Evolutionary conservation across 352 stramenopile genomes (phyloP).

Genomic region (Pythium aquatile): DNA sequence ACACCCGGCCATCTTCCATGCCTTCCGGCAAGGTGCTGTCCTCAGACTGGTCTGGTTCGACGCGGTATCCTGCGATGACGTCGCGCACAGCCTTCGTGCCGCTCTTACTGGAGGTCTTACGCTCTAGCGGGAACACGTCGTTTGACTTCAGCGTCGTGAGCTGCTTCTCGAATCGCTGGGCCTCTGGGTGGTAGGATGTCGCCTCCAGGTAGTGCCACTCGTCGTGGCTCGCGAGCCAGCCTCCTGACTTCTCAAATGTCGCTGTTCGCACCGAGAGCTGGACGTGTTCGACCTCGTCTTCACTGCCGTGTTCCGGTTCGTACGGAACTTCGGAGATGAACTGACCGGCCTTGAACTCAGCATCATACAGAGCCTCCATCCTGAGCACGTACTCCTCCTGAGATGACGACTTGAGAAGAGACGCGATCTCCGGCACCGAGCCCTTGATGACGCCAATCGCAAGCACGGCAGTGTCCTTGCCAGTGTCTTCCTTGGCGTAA

Average conservation of each 20-base stretch:
- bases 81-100: slow-evolving; percentile 10
- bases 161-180: slow-evolving; percentile 13
- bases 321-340: too few species aligned
- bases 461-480: slow-evolving; percentile 12
- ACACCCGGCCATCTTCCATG: too few species aligned
- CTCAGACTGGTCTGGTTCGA: too few species aligned
- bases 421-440: slow-evolving; percentile 10
- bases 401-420: not conserved
- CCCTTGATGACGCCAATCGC: slow-evolving; percentile 16
- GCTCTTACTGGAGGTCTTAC: too few species aligned
- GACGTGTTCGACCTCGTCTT: slow-evolving; percentile 8
- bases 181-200: not conserved
- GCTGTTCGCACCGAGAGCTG: slow-evolving; percentile 17
- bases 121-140: not conserved
- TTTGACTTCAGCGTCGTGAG: slow-evolving; percentile 15
- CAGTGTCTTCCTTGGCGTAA: slow-evolving; percentile 10
- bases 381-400: slow-evolving; percentile 12
- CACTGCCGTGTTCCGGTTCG: not conserved
- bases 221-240: slow-evolving; percentile 17
- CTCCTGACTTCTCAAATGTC: slow-evolving; percentile 4
- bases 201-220: slow-evolving; percentile 23
- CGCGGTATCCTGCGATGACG: not conserved
- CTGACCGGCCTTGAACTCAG: slow-evolving; percentile 15
- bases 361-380: slow-evolving; percentile 20
- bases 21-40: too few species aligned